Conservation (phyloP, 2,329 filamentous ascomycete species). For the Chaetomiaceae sp. region DNA sequence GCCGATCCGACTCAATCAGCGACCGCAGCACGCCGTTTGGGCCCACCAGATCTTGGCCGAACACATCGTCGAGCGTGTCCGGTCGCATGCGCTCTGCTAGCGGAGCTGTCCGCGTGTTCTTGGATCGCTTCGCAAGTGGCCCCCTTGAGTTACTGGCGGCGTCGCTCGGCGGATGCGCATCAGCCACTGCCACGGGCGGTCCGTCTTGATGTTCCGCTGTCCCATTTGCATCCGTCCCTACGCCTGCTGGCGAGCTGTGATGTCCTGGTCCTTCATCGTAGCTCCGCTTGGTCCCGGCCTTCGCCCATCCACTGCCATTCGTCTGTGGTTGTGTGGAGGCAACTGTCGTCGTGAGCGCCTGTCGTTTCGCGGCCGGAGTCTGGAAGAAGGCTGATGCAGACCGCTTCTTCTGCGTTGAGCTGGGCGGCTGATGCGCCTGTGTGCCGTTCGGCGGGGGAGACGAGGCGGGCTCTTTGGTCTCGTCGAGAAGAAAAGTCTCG, state of each 20-base stretch:
- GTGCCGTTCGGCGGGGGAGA: constrained; percentile 30
- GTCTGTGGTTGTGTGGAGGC: constrained; percentile 6
- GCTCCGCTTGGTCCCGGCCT: constrained; percentile 42
- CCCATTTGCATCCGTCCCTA: constrained; percentile 17
- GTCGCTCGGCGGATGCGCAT: constrained; percentile 17
- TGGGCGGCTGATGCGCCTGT: constrained; percentile 28
- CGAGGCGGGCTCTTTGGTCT: constrained; percentile 9
- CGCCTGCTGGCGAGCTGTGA: constrained; percentile 20
- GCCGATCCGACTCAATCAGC: constrained; percentile 75
- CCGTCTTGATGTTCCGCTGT: constrained; percentile 7
- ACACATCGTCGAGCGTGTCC: constrained; percentile 74
- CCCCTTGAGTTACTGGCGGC: constrained; percentile 19
- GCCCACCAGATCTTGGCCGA: constrained; percentile 86
- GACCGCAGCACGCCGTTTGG: constrained; percentile 75
- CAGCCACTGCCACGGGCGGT: not conserved
- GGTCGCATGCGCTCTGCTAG: constrained; percentile 94
- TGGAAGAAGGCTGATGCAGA: constrained; percentile 56
- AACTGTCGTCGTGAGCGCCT: constrained; percentile 34
- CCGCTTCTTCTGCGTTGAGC: constrained; percentile 49
- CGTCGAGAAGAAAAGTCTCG: constrained; percentile 56
- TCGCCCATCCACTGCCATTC: constrained; percentile 18
- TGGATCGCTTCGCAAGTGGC: constrained; percentile 56
- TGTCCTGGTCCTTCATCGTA: constrained; percentile 49
- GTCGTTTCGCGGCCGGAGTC: constrained; percentile 53
- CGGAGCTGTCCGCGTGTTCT: constrained; percentile 67